Conservation (phyloP, 208 protist genomes). For the Crithidia thermophila region DNA sequence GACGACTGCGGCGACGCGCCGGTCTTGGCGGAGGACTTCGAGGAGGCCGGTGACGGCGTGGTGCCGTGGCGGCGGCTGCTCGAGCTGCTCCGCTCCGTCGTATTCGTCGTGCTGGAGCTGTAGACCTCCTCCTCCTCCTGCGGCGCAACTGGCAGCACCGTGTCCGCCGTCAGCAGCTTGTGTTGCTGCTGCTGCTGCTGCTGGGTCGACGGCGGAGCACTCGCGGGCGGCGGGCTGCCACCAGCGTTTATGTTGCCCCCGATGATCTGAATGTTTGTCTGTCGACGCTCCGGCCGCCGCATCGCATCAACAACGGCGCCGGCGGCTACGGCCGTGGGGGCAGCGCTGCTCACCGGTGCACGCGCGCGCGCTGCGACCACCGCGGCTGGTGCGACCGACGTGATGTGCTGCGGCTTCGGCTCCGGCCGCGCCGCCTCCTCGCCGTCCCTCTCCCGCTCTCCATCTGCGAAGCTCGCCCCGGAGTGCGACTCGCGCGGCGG, state of each 20-base stretch:
- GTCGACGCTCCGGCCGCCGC: slow-evolving; percentile 1
- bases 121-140: slow-evolving; percentile 21
- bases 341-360: neutral
- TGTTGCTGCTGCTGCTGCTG: too few species aligned
- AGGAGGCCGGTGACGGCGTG: slow-evolving; percentile 5
- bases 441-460: too few species aligned
- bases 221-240: too few species aligned
- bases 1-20: slow-evolving; percentile 3
- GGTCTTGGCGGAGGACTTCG: slow-evolving; percentile 10
- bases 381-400: neutral
- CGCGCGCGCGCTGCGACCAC: slow-evolving; percentile 5
- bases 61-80: slow-evolving; percentile 11
- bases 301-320: neutral
- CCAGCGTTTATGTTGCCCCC: neutral
- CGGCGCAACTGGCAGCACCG: slow-evolving; percentile 22
- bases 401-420: slow-evolving; percentile 9
- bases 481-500: neutral
- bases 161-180: slow-evolving; percentile 25
- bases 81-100: slow-evolving; percentile 29
- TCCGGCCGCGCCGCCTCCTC: too few species aligned
- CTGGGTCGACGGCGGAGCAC: too few species aligned
- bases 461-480: too few species aligned
- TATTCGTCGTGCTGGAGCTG: slow-evolving; percentile 27
- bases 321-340: neutral
- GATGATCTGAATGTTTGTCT: neutral